Evolutionary conservation across 192 early-diverging fungal genomes (phyloP), one percentile per base, ranked within the genome.

Genomic region (Backusella circina): DNA sequence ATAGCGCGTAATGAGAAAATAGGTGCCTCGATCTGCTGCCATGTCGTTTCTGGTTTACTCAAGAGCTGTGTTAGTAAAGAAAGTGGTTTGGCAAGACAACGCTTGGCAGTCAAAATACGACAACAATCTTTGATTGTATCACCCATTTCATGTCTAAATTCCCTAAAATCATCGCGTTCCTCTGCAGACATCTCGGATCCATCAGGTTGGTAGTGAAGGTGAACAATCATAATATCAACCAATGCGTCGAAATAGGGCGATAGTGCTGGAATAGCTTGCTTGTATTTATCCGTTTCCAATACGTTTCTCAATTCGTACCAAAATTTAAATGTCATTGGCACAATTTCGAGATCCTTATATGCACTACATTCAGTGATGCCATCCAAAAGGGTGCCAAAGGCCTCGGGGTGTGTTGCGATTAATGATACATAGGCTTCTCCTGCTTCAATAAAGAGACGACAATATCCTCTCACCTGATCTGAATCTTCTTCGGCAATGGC

Each of bases 61-160:
- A 88, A 73, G 8, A 84, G 72, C 16, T 67, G 32, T 32, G 81
- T 79, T 4, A 96, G 81, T 23, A 94, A 71, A 6, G 74, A 50
- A 73, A 88, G 90, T 1, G 93, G 92, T 30, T 90, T 90, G 0
- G 82, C 75, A 26, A 99, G 83, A 16, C 95, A 93, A 32, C 86
- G 86, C 2, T 92, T 84, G 12, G 88, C 87, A 5, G 97, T 96
- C 1, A 97, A 78, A 15, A 99, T 91, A 13, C 87, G 79, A 51
- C 96, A 95, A 74, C 97, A 97, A 77, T 94, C 93, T 84, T 99
- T 99, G 39, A 99, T 87, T 51, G 97, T 95, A 75, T 98, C 97
- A 54, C 97, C 98, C 86, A 99, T 95, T 32, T 90, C 87, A 83
- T 99, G 97, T 28, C 98, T 89, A 82, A 99, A 98, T 32, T 98